Percentiles rank a stretch among this genome's conserved stretches.
These are phyloP conservation scores for Euphorbia lathyris DNA, from an alignment of 345 rosid genomes.

Conservation along the genomic window DNA sequence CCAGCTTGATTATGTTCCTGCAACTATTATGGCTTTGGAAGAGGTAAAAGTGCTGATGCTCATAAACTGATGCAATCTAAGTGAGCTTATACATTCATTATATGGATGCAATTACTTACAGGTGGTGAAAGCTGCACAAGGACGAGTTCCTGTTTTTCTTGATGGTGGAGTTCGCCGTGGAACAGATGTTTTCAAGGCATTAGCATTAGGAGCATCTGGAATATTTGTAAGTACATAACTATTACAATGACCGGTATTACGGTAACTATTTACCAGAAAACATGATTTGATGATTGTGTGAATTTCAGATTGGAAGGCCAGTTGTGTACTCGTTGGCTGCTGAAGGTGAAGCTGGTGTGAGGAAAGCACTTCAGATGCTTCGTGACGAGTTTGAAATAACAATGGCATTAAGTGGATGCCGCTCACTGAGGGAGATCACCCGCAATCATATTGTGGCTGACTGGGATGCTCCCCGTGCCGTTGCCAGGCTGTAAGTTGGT, in stretches of 20 bases:
- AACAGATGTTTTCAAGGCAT: constrained; percentile 95
- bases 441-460: constrained; percentile 64
- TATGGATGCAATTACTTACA: constrained; percentile 19
- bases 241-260: background rate
- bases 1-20: constrained; percentile 89
- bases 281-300: background rate
- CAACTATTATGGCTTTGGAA: constrained; percentile 80
- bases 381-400: constrained; percentile 82
- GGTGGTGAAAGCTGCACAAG: constrained; percentile 90
- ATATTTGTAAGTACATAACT: constrained; percentile 61
- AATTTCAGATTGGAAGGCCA: constrained; percentile 82
- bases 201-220: constrained; percentile 96
- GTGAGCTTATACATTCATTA: constrained; percentile 3
- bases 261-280: background rate
- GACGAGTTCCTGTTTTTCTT: constrained; percentile 81
- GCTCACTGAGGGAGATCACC: constrained; percentile 76
- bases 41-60: constrained; percentile 44
- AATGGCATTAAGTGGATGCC: constrained; percentile 88
- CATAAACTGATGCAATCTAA: background rate
- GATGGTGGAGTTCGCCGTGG: constrained; percentile 98
- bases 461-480: constrained; percentile 54
- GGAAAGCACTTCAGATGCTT: constrained; percentile 73
- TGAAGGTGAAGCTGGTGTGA: constrained; percentile 68
- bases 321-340: constrained; percentile 78
- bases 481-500: constrained; percentile 16